Evolutionary conservation across 1,139 yeast species (phyloP).

Genomic region (Saccharomyces pastorianus): DNA sequence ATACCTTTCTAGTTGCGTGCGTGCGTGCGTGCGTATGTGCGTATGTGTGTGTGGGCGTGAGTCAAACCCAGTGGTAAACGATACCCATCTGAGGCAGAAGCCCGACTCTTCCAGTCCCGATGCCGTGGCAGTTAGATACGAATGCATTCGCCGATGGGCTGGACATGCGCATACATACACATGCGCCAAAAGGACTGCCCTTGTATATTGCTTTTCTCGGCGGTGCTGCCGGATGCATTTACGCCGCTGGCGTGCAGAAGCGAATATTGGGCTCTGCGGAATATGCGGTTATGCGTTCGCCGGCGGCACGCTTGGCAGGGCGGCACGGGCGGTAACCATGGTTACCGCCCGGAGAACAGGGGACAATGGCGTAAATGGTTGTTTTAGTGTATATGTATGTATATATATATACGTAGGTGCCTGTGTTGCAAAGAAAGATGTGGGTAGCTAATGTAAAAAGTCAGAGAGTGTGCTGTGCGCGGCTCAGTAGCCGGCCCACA

Average conservation of each 20-base stretch:
- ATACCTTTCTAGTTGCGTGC: no score
- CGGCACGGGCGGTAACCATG: background rate
- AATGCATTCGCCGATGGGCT: background rate
- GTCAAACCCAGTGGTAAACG: background rate
- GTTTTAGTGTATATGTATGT: no score
- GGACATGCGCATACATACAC: background rate
- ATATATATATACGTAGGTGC: no score
- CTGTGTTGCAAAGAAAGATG: no score
- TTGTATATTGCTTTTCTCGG: background rate
- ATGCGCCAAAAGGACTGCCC: background rate
- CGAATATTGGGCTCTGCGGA: background rate
- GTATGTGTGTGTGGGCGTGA: background rate
- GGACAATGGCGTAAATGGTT: background rate
- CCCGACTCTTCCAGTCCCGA: background rate
- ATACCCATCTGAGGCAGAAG: background rate
- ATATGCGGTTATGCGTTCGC: slow-evolving; percentile 1
- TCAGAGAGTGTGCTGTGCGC: no score
- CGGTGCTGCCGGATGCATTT: background rate
- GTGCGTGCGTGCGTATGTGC: background rate
- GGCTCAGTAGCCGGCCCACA: slow-evolving; percentile 18
- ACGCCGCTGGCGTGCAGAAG: background rate
- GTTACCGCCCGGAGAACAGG: no score
- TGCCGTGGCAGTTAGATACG: background rate
- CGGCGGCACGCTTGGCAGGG: background rate
- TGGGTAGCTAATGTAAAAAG: no score